phyloP scores from a whole-genome alignment of 495 filamentous ascomycete genomes.

The Gamarada debralockiae region DNA sequence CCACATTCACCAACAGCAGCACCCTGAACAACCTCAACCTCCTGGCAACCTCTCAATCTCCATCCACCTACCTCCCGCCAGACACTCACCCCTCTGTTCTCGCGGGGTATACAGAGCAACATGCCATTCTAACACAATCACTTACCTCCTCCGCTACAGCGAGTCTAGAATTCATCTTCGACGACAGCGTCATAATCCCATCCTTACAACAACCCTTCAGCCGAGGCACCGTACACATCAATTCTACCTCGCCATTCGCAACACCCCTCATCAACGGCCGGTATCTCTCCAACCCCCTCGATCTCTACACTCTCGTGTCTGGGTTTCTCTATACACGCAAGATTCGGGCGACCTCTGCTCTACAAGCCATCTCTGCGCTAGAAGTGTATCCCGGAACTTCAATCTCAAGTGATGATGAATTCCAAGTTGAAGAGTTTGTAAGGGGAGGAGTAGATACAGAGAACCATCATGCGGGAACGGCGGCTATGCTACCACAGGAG shows the following conservation, averaged over 20 bases:
- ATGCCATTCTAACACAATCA: neutral
- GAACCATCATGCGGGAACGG: slow-evolving; percentile 35
- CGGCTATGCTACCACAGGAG: slow-evolving; percentile 44
- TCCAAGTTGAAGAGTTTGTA: slow-evolving; percentile 1
- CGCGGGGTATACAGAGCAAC: slow-evolving; percentile 8
- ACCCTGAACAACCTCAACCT: too few relatives aligned
- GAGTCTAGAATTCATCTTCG: slow-evolving; percentile 9
- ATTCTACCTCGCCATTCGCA: slow-evolving; percentile 28
- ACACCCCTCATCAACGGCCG: slow-evolving; percentile 47
- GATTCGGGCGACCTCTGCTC: slow-evolving; percentile 14
- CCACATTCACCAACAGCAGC: too few relatives aligned
- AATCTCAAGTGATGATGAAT: neutral
- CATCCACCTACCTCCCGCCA: too few relatives aligned
- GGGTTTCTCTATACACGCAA: too few relatives aligned
- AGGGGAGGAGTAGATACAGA: too few relatives aligned
- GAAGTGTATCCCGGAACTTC: slow-evolving; percentile 2
- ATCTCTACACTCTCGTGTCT: slow-evolving; percentile 29
- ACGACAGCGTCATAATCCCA: slow-evolving; percentile 5
- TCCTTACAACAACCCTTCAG: slow-evolving; percentile 50
- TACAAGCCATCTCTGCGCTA: slow-evolving; percentile 15
- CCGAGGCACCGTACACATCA: slow-evolving; percentile 52
- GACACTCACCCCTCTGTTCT: neutral
- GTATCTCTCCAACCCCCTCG: slow-evolving; percentile 37
- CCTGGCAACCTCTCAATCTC: too few relatives aligned
- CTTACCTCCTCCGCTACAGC: neutral